Percentiles rank a stretch among this genome's conserved stretches.
Conservation (phyloP, 2,329 filamentous ascomycete species). For the Xylariomycetidae sp. region DNA sequence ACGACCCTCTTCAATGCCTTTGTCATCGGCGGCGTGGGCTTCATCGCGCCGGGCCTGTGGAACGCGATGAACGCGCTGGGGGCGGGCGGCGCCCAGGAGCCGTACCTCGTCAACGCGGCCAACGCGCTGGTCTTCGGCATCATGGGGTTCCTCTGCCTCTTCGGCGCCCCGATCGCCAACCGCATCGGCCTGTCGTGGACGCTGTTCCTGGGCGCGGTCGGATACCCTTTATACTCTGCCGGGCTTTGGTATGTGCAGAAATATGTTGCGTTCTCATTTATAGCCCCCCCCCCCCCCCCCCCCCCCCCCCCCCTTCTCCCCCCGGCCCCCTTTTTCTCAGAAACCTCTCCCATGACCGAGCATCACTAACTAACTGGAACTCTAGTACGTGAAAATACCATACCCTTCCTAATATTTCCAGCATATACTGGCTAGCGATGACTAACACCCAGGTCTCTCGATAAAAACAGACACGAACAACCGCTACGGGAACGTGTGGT, state of each 20-base stretch:
- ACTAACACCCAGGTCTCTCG: too few relatives aligned
- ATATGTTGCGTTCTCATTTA: too few relatives aligned
- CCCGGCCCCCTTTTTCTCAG: too few relatives aligned
- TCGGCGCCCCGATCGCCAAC: constrained; percentile 29
- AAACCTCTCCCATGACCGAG: too few relatives aligned
- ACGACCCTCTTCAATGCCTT: constrained; percentile 50
- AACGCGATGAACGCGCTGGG: constrained; percentile 52
- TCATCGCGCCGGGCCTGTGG: constrained; percentile 47
- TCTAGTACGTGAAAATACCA: too few relatives aligned
- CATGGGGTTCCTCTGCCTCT: constrained; percentile 30
- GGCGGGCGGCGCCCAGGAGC: constrained; percentile 46
- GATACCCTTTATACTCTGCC: constrained; percentile 32
- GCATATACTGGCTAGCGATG: too few relatives aligned
- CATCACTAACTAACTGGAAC: too few relatives aligned
- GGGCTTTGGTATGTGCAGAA: too few relatives aligned
- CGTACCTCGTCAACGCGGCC: constrained; percentile 39
- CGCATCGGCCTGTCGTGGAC: constrained; percentile 27
- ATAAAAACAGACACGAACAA: constrained; percentile 38
- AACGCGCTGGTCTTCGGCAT: constrained; percentile 32
- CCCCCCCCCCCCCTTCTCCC: too few relatives aligned
- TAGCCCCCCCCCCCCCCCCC: too few relatives aligned
- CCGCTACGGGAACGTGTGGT: constrained; percentile 53
- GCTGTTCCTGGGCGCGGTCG: constrained; percentile 28
- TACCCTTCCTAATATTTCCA: too few relatives aligned
- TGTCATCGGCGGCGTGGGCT: constrained; percentile 48